Base-by-base conservation (phyloP, 768 basidiomycete genomes). In the Suillus paluster region DNA sequence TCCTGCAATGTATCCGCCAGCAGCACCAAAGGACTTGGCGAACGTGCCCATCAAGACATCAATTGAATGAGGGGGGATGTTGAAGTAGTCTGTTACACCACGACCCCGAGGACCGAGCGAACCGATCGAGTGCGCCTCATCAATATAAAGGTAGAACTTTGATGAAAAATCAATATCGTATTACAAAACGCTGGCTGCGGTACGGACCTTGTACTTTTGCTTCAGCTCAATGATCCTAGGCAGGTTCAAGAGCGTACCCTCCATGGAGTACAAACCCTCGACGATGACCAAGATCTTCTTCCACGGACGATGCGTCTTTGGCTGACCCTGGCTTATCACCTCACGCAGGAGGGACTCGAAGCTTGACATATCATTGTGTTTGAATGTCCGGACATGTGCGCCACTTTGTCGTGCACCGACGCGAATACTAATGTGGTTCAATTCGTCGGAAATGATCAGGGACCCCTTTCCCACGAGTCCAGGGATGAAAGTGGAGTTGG, bases 11-110 rank as follows among this genome's bases (percentile, higher is more conserved):
- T 99, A 99, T 4, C 97, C 97, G 50, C 97, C 97, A 0, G 95
- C 91, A 1, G 95, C 92, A 59, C 94, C 94, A 69, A 96, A 96
- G 0, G 92, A 94, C 75, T 94, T 94, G 27, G 97, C 99, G 75
- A 99, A 97, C 0, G 97, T 99, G 54, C 97, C 97, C 97, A 99
- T 99, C 64, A 97, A 86, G 64, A 99, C 83, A 71, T 99, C 97
- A 65, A 99, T 84, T 10, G 83, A 81, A 3, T 83, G 81, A 12
- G 97, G 95, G 66, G 91, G 79, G 61, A 99, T 79, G 53, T 86
- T 86, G 74, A 97, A 99, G 79, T 97, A 99, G 73, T 99, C 96
- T 56, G 89, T 87, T 10, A 99, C 91, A 62, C 97, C 97, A 41
- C 97, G 94, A 6, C 97, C 97, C 67, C 91, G 85, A 6, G 95